Base-by-base conservation (phyloP, 1,284 basidiomycete species). In the Cutaneotrichosporon sp. region DNA sequence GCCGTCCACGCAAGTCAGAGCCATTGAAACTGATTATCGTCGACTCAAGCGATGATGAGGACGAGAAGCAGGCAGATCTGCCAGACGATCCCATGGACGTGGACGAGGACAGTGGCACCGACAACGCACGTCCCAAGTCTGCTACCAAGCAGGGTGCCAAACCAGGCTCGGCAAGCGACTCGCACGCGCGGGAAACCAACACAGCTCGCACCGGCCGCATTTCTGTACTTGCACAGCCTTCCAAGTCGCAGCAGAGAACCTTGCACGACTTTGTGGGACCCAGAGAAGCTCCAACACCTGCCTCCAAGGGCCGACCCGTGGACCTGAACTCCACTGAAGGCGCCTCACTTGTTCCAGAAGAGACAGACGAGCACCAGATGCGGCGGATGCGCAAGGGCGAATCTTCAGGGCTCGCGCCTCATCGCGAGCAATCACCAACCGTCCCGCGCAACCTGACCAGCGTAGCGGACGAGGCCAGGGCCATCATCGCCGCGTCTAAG, bases 301-400 rank as follows among this genome's bases (percentile, higher is more conserved):
- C 51, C 8, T 52, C 51, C 26, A 34, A 34, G 31, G 30, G 30
- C 18, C 26, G 5, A 7, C 51, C 2, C 31, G 18, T 5, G 6
- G 30, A 26, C 13, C 9, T 18, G 16, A 46, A 18, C 16, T 18
- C 42, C 22, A 38, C 59, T 34, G 61, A 59, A 8, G 58, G 30
- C 4, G 40, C 26, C 0, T 69, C 71, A 21, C 69, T 73, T 0
- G 52, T 64, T 0, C 75, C 73, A 1, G 65, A 69, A 16, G 69
- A 75, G 58, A 75, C 73, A 36, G 72, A 73, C 53, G 65, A 66
- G 30, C 56, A 49, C 18, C 58, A 51, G 42, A 46, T 18, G 42
- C 42, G 16, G 18, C 42, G 2, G 42, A 46, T 9, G 42, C 42
- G 18, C 42, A 46, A n/a, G 42, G 18, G 42, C 18, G 42, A 16